Conservation (phyloP, 345 rosid species). For the Ricinus communis region DNA sequence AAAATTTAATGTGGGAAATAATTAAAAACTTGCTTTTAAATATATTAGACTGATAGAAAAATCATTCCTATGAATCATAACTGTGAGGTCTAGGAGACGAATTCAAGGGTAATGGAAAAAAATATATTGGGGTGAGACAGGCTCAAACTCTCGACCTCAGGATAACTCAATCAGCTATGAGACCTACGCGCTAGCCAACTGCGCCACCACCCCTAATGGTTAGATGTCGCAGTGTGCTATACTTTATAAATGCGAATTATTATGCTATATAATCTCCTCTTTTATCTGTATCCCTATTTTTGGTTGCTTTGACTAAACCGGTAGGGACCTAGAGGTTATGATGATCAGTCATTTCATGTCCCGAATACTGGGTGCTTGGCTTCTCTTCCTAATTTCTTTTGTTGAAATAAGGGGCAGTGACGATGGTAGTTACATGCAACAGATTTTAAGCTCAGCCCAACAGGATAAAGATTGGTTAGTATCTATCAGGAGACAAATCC, state of each 20-base stretch:
- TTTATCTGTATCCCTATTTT: neutral
- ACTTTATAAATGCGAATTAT: too few species aligned
- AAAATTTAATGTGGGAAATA: too few species aligned
- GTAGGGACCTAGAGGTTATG: neutral
- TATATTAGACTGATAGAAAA: too few species aligned
- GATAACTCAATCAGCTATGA: conserved; percentile 36
- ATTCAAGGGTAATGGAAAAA: too few species aligned
- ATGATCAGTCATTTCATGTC: neutral
- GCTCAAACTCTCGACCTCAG: conserved; percentile 57
- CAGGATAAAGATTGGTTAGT: conserved; percentile 59
- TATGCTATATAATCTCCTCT: neutral
- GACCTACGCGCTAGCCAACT: conserved; percentile 59
- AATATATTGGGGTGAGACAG: conserved; percentile 36
- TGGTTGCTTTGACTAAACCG: neutral
- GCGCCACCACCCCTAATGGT: conserved; percentile 43
- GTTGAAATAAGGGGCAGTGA: neutral
- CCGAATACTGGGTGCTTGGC: neutral
- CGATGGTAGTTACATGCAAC: conserved; percentile 26
- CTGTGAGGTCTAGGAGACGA: too few species aligned
- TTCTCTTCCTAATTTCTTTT: conserved; percentile 19
- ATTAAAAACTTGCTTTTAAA: too few species aligned
- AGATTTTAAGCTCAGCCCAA: conserved; percentile 44
- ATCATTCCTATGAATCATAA: too few species aligned
- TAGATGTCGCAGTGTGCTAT: neutral
- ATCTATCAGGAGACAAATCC: conserved; percentile 68